Conservation (phyloP, 805 yeast species). For the Yueomyces sp. region DNA sequence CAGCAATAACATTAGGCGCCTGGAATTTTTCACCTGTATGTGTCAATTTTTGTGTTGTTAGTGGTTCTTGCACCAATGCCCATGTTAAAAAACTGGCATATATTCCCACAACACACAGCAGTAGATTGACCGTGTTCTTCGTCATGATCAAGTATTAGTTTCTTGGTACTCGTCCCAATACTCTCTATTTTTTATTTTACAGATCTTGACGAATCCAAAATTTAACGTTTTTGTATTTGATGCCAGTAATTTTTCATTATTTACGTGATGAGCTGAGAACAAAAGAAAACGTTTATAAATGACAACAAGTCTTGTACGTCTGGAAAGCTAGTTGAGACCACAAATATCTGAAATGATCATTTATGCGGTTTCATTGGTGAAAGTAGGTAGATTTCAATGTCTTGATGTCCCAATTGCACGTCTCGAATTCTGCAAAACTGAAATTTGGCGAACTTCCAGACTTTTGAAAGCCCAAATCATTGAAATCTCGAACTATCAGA, state of each 20-base stretch:
- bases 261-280: too few species aligned
- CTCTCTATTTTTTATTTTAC: too few species aligned
- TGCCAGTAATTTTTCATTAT: too few species aligned
- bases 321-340: too few species aligned
- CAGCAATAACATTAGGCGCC: slow-evolving; percentile 67
- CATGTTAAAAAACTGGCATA: slow-evolving; percentile 80
- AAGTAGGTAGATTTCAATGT: neutral
- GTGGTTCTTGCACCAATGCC: slow-evolving; percentile 86
- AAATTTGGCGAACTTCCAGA: neutral
- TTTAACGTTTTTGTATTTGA: too few species aligned
- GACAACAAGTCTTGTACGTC: too few species aligned
- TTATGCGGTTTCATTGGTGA: too few species aligned
- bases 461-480: neutral
- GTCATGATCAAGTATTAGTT: neutral
- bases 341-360: too few species aligned
- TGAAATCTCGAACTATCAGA: neutral
- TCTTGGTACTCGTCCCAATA: too few species aligned
- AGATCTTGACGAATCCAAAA: too few species aligned
- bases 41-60: slow-evolving; percentile 66
- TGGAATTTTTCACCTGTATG: slow-evolving; percentile 40
- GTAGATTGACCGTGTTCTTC: neutral
- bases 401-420: neutral
- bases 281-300: too few species aligned
- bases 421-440: neutral
- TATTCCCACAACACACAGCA: slow-evolving; percentile 42